Percentiles rank a stretch among this genome's conserved stretches.
phyloP scores from a whole-genome alignment of 2,329 filamentous ascomycete genomes.

The Neofusicoccum sp. region DNA sequence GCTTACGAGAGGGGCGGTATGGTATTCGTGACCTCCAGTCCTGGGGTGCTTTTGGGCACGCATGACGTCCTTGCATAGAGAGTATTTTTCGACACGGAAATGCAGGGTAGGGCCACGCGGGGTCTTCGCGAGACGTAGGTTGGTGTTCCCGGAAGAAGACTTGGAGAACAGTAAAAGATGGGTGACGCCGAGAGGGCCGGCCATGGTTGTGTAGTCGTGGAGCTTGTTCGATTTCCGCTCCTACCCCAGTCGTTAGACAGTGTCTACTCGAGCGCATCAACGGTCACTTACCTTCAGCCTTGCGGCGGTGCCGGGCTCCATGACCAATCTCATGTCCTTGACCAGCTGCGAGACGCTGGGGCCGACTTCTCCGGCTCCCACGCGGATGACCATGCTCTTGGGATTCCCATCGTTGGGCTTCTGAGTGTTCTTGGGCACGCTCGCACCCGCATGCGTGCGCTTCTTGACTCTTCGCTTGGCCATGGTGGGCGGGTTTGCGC shows the following conservation, averaged over 20 bases:
- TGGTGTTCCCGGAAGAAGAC: constrained; percentile 87
- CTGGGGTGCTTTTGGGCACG: constrained; percentile 81
- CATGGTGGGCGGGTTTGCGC: constrained; percentile 16
- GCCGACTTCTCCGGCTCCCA: constrained; percentile 91
- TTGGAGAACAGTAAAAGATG: constrained; percentile 93
- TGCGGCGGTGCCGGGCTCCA: constrained; percentile 93
- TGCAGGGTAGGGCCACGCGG: constrained; percentile 91
- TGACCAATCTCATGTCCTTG: constrained; percentile 86
- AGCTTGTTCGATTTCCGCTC: constrained; percentile 87
- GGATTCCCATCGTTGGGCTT: constrained; percentile 70
- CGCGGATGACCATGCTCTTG: constrained; percentile 98
- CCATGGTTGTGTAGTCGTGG: constrained; percentile 93
- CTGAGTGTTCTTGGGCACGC: constrained; percentile 57
- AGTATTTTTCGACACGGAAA: constrained; percentile 94
- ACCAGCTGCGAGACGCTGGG: constrained; percentile 89
- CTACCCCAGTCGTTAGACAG: constrained; percentile 31
- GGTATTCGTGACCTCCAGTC: constrained; percentile 77
- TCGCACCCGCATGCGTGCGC: constrained; percentile 76
- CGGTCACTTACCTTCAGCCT: constrained; percentile 65
- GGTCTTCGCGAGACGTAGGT: constrained; percentile 82
- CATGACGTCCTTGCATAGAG: constrained; percentile 86
- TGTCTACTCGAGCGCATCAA: not conserved
- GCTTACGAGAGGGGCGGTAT: constrained; percentile 66
- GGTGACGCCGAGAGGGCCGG: constrained; percentile 87
- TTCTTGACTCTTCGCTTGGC: constrained; percentile 61